These are phyloP conservation scores for Chaetoscypha palmicola DNA, from an alignment of 2,329 filamentous ascomycete species.

Conservation along the genomic window DNA sequence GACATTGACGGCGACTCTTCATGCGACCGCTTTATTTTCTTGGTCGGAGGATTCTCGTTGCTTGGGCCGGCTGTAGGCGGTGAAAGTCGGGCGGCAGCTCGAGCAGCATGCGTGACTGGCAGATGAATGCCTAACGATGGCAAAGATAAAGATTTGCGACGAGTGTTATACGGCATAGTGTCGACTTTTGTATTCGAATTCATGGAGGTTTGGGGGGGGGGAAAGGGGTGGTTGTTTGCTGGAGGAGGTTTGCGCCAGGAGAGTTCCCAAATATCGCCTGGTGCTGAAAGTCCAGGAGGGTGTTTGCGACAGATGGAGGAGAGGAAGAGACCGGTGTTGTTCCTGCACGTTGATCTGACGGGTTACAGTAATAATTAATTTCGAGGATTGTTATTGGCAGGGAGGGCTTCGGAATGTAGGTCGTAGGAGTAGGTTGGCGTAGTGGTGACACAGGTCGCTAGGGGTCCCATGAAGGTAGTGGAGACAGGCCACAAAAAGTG, in stretches of 20 bases:
- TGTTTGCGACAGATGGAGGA: constrained; percentile 22
- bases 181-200: constrained; percentile 10
- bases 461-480: constrained; percentile 2
- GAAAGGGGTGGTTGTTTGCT: constrained; percentile 2
- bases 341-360: constrained; percentile 29
- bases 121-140: constrained; percentile 89
- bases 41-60: constrained; percentile 41
- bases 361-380: constrained; percentile 17
- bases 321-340: constrained; percentile 20
- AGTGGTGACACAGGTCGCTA: constrained; percentile 16
- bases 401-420: constrained; percentile 24
- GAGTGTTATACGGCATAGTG: constrained; percentile 91
- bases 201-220: no score
- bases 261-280: constrained; percentile 1
- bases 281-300: constrained; percentile 2
- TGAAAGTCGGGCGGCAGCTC: constrained; percentile 40
- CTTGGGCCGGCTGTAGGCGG: constrained; percentile 29
- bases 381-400: constrained; percentile 19
- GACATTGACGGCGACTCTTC: constrained; percentile 39
- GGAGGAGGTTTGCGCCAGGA: constrained; percentile 12
- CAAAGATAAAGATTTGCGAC: constrained; percentile 89
- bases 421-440: constrained; percentile 24
- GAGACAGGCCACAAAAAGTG: constrained; percentile 4
- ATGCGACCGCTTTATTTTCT: constrained; percentile 76
- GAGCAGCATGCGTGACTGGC: constrained; percentile 57